These are phyloP conservation scores for Paraglomus occultum DNA, from an alignment of 192 early-diverging fungal genomes.

Conservation along the genomic window DNA sequence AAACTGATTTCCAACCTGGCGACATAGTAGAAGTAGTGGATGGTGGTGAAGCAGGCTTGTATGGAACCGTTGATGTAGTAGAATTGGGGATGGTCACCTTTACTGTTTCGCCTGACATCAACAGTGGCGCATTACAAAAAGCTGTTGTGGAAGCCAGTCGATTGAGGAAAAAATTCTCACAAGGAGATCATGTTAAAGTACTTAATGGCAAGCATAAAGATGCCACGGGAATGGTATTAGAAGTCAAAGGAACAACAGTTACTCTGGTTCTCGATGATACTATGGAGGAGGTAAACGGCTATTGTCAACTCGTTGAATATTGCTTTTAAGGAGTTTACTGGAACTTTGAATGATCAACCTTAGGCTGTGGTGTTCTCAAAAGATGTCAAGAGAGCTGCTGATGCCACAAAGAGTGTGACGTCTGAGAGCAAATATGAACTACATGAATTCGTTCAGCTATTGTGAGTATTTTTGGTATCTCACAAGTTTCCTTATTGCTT, in stretches of 20 bases:
- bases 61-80: constrained; percentile 73
- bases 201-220: constrained; percentile 80
- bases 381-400: constrained; percentile 77
- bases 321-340: too few relatives aligned
- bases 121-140: constrained; percentile 44
- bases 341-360: not conserved
- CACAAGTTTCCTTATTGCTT: not conserved
- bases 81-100: constrained; percentile 73
- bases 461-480: constrained; percentile 42
- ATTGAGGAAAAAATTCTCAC: constrained; percentile 84
- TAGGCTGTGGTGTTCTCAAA: constrained; percentile 83
- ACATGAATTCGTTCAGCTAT: constrained; percentile 84
- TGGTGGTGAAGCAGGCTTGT: constrained; percentile 79
- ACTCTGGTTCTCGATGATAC: constrained; percentile 76
- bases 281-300: constrained; percentile 45
- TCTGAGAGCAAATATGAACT: constrained; percentile 75
- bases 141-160: constrained; percentile 64
- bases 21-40: constrained; percentile 84
- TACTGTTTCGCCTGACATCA: constrained; percentile 56
- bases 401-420: constrained; percentile 58
- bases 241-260: constrained; percentile 75
- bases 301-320: constrained; percentile 1
- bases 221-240: constrained; percentile 87
- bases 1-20: constrained; percentile 66
- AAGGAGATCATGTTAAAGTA: constrained; percentile 95